Conservation (phyloP, 257 asterid species). For the Coffea canephora region DNA sequence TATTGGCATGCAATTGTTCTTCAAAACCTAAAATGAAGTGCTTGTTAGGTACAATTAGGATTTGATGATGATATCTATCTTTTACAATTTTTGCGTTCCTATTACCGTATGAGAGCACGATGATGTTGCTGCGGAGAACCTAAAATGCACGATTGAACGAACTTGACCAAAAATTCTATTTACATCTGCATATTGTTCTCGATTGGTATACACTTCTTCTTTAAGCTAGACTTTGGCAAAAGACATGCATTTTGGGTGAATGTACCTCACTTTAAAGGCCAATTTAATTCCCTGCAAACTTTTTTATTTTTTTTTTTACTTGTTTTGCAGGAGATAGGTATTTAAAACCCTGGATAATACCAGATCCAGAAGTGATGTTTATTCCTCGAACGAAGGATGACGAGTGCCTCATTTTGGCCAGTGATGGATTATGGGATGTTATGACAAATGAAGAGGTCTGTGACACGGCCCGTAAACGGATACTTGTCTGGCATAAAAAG, state of each 20-base stretch:
- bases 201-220: not conserved
- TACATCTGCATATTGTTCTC: not conserved
- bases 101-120: not conserved
- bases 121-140: not conserved
- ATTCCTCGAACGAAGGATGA: constrained; percentile 73
- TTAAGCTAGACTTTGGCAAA: not conserved
- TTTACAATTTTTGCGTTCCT: not conserved
- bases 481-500: constrained; percentile 75
- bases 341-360: constrained; percentile 85
- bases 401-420: constrained; percentile 77
- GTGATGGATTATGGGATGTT: constrained; percentile 96
- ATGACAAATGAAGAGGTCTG: constrained; percentile 87
- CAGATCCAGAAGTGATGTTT: constrained; percentile 81
- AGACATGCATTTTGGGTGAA: not conserved
- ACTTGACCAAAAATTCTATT: not conserved
- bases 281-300: not conserved
- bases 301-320: not conserved
- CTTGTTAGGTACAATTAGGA: not conserved
- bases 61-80: not conserved
- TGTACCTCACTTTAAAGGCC: not conserved
- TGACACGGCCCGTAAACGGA: constrained; percentile 73
- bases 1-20: not conserved
- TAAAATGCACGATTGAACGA: not conserved
- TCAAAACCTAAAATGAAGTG: not conserved
- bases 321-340: constrained; percentile 75